Evolutionary conservation across 2,329 filamentous ascomycete species (phyloP).

Genomic region (Pyrenochaeta sp.): DNA sequence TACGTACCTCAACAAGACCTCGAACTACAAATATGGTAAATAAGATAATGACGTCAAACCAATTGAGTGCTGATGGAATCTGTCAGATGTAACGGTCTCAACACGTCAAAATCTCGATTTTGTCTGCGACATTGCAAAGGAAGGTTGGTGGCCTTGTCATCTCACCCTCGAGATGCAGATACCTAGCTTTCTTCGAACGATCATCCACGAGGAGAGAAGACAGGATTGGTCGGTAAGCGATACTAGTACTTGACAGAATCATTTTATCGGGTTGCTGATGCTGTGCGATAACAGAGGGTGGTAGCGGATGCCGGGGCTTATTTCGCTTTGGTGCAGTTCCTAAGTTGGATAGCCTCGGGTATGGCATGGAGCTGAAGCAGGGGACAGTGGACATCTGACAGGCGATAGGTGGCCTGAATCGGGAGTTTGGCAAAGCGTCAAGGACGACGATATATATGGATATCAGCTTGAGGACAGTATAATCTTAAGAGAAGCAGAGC

Average conservation of each 20-base stretch:
- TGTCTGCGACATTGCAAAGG: constrained; percentile 9
- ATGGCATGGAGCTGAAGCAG: constrained; percentile 5
- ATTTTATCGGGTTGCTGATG: background rate
- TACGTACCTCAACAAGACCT: constrained; percentile 5
- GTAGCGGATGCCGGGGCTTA: constrained; percentile 16
- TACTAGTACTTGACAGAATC: no score
- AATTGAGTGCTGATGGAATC: no score
- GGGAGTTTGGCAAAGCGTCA: no score
- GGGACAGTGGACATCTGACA: no score
- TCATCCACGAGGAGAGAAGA: background rate
- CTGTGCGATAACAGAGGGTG: constrained; percentile 1
- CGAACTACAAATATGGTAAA: constrained; percentile 13
- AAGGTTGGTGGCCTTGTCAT: constrained; percentile 11
- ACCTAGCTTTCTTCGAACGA: constrained; percentile 9
- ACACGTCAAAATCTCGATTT: constrained; percentile 13
- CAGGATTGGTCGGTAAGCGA: no score
- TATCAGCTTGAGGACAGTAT: no score
- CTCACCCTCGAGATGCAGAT: constrained; percentile 11
- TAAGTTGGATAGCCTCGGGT: constrained; percentile 13
- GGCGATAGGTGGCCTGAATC: no score
- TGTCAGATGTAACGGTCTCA: constrained; percentile 7
- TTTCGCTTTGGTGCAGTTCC: constrained; percentile 15
- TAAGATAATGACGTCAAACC: background rate
- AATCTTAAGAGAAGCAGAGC: no score
- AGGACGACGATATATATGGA: no score